A percentile compares a stretch with the other conserved stretches of the same genome.
phyloP scores from a whole-genome alignment of 306 rosid genomes.

The Sesbania bispinosa region DNA sequence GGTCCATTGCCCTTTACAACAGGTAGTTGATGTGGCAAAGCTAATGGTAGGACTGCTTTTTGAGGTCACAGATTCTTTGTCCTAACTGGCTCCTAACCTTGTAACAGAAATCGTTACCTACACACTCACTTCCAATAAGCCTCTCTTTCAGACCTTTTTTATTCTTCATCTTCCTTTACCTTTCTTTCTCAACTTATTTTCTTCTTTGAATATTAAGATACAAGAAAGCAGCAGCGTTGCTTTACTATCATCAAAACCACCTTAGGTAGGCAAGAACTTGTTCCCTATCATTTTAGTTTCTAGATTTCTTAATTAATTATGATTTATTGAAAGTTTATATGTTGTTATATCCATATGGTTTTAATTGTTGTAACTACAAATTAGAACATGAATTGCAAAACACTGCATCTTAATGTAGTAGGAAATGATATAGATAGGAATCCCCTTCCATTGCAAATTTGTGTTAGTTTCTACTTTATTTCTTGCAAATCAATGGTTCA shows the following conservation, averaged over 20 bases:
- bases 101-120: slow-evolving; percentile 28
- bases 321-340: background rate
- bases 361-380: background rate
- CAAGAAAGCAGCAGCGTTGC: slow-evolving; percentile 1
- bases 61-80: slow-evolving; percentile 52
- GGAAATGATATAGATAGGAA: too few relatives aligned
- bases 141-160: background rate
- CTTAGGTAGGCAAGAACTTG: slow-evolving; percentile 25
- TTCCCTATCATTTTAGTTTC: background rate
- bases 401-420: background rate
- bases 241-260: slow-evolving; percentile 10
- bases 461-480: background rate
- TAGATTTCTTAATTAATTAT: background rate
- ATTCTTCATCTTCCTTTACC: slow-evolving; percentile 14
- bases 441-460: background rate
- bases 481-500: background rate
- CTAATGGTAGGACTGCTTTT: slow-evolving; percentile 34
- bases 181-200: slow-evolving; percentile 5
- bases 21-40: slow-evolving; percentile 41
- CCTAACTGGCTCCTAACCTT: slow-evolving; percentile 45
- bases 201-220: slow-evolving; percentile 18
- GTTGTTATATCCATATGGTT: slow-evolving; percentile 2
- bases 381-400: background rate
- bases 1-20: slow-evolving; percentile 31
- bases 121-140: slow-evolving; percentile 18